phyloP scores from a whole-genome alignment of 1,139 yeast genomes.

The Candida albicans region DNA sequence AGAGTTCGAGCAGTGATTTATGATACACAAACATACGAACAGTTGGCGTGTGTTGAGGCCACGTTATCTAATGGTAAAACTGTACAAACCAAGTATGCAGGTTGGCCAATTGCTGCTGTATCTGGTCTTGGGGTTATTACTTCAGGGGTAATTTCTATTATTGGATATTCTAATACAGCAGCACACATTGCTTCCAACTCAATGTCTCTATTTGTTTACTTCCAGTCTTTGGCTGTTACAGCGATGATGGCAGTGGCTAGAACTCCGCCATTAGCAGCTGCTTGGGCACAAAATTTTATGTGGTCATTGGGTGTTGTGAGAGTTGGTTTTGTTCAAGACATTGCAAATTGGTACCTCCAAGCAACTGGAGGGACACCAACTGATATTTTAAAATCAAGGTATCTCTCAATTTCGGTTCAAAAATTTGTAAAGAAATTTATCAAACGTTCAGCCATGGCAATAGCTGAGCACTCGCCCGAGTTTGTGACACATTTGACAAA shows the following conservation, averaged over 20 bases:
- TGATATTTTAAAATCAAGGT: constrained; percentile 57
- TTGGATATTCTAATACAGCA: constrained; percentile 91
- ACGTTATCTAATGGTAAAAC: constrained; percentile 85
- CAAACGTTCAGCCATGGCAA: constrained; percentile 16
- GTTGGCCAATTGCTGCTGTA: constrained; percentile 96
- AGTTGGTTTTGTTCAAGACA: constrained; percentile 77
- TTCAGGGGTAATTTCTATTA: constrained; percentile 81
- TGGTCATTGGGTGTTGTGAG: constrained; percentile 94
- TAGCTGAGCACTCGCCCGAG: constrained; percentile 4
- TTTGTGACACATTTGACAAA: constrained; percentile 4
- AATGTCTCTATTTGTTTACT: constrained; percentile 86
- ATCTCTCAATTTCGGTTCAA: constrained; percentile 77
- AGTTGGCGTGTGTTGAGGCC: constrained; percentile 91
- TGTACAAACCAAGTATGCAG: constrained; percentile 89
- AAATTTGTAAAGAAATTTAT: constrained; percentile 15
- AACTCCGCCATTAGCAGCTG: constrained; percentile 96
- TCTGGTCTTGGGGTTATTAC: constrained; percentile 85
- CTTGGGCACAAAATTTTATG: constrained; percentile 96
- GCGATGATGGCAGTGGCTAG: constrained; percentile 94
- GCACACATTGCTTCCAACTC: constrained; percentile 97
- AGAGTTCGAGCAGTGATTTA: constrained; percentile 68
- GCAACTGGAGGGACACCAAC: constrained; percentile 93
- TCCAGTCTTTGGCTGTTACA: constrained; percentile 90
- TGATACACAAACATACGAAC: constrained; percentile 39
- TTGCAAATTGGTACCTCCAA: constrained; percentile 93